Conservation (phyloP, 805 yeast species). For the Yamadazyma endophytica region DNA sequence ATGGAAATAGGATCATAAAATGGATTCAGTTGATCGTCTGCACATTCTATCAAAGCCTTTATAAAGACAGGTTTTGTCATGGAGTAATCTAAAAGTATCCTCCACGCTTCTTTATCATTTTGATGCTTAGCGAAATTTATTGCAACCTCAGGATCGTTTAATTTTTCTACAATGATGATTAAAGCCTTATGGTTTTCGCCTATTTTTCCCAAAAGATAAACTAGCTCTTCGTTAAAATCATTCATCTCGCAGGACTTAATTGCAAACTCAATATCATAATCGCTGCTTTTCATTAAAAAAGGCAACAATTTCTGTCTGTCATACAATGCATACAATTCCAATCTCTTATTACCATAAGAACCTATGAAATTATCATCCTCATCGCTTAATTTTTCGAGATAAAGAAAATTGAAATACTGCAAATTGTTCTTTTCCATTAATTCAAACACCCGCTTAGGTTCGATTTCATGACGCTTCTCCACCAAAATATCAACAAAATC, state of each 20-base stretch:
- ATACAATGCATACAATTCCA: slow-evolving; percentile 60
- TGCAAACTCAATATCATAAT: slow-evolving; percentile 68
- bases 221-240: slow-evolving; percentile 63
- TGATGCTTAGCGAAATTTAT: slow-evolving; percentile 68
- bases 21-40: slow-evolving; percentile 48
- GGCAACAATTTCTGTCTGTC: slow-evolving; percentile 52
- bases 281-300: slow-evolving; percentile 54
- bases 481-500: slow-evolving; percentile 54
- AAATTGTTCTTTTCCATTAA: slow-evolving; percentile 41
- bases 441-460: slow-evolving; percentile 48
- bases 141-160: slow-evolving; percentile 77
- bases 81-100: slow-evolving; percentile 65
- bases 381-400: slow-evolving; percentile 54
- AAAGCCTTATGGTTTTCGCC: slow-evolving; percentile 80
- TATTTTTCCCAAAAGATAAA: slow-evolving; percentile 73
- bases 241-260: slow-evolving; percentile 57
- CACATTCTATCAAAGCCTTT: slow-evolving; percentile 63
- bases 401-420: slow-evolving; percentile 56
- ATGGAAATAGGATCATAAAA: slow-evolving; percentile 64
- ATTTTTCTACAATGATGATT: slow-evolving; percentile 66
- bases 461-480: slow-evolving; percentile 60
- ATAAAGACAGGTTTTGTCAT: slow-evolving; percentile 73
- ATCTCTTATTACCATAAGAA: slow-evolving; percentile 63
- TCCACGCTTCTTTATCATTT: slow-evolving; percentile 79
- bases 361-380: slow-evolving; percentile 53